phyloP scores from a whole-genome alignment of 352 stramenopile species.

The Pythium brachiatum region DNA sequence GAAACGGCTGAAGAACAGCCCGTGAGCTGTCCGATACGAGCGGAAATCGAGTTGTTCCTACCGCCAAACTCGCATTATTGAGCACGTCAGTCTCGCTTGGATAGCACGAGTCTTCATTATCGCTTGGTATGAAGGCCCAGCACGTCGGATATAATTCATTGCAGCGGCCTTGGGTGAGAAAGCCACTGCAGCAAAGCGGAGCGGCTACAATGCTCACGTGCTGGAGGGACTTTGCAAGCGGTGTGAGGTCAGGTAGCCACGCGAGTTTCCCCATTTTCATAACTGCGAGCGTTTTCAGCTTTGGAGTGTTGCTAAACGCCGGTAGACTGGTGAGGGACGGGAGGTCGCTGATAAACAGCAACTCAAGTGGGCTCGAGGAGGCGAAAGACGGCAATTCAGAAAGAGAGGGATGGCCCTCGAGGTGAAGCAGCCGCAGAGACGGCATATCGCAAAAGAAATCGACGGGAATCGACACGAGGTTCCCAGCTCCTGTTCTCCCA shows the following conservation, averaged over 20 bases:
- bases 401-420: slow-evolving; percentile 27
- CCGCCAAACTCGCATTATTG: neutral
- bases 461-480: slow-evolving; percentile 25
- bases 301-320: slow-evolving; percentile 17
- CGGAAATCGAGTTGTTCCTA: slow-evolving; percentile 6
- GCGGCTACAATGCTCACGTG: slow-evolving; percentile 5
- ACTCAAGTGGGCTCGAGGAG: slow-evolving; percentile 31
- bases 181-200: slow-evolving; percentile 27
- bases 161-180: slow-evolving; percentile 7
- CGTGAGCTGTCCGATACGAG: slow-evolving; percentile 8
- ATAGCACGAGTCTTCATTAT: slow-evolving; percentile 3
- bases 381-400: slow-evolving; percentile 28
- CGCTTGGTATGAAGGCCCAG: neutral
- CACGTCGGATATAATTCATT: slow-evolving; percentile 11
- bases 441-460: slow-evolving; percentile 36
- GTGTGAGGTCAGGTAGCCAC: slow-evolving; percentile 16
- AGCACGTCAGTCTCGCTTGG: slow-evolving; percentile 3
- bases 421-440: slow-evolving; percentile 33
- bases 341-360: slow-evolving; percentile 28
- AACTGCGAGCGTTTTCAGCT: slow-evolving; percentile 16
- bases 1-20: slow-evolving; percentile 12
- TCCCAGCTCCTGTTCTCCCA: slow-evolving; percentile 10
- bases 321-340: slow-evolving; percentile 24
- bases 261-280: neutral
- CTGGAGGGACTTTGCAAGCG: neutral